These are phyloP conservation scores for Cenchrus fungigraminus DNA, from an alignment of 176 grass and related monocot species.

Conservation along the genomic window DNA sequence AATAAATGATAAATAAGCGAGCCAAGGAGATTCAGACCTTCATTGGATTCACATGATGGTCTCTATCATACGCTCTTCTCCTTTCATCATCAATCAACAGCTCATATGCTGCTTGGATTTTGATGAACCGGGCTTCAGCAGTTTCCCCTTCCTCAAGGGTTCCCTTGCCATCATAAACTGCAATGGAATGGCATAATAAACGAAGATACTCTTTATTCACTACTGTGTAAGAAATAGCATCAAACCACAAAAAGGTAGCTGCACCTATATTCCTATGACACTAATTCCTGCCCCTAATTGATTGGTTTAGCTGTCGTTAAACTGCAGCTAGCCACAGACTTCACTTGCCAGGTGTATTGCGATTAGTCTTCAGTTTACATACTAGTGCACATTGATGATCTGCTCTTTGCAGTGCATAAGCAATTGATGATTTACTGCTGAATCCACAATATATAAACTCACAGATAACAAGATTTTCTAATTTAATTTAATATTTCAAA, in stretches of 20 bases:
- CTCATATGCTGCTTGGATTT: slow-evolving; percentile 99
- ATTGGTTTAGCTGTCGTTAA: background rate
- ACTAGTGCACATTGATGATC: background rate
- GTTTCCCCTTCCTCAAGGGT: slow-evolving; percentile 94
- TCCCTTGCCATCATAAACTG: slow-evolving; percentile 95
- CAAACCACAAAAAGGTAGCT: background rate
- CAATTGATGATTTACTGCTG: background rate
- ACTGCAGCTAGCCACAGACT: background rate
- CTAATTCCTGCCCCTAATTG: background rate
- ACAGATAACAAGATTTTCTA: background rate
- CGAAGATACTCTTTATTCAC: slow-evolving; percentile 7
- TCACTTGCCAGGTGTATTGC: slow-evolving; percentile 1
- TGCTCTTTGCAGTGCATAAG: background rate
- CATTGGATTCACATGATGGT: slow-evolving; percentile 91
- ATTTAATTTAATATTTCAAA: background rate
- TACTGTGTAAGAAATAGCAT: slow-evolving; percentile 16
- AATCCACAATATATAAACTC: background rate
- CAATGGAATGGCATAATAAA: slow-evolving; percentile 43
- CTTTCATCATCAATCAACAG: slow-evolving; percentile 84
- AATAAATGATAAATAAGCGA: slow-evolving; percentile 25
- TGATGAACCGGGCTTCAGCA: slow-evolving; percentile 93
- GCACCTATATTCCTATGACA: background rate
- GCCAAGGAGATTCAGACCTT: slow-evolving; percentile 60
- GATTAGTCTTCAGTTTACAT: background rate
- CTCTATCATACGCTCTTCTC: slow-evolving; percentile 77